A percentile compares a stretch with the other conserved stretches of the same genome.
Conservation (phyloP, 805 yeast genomes). For the Lipomyces mesembrius region DNA sequence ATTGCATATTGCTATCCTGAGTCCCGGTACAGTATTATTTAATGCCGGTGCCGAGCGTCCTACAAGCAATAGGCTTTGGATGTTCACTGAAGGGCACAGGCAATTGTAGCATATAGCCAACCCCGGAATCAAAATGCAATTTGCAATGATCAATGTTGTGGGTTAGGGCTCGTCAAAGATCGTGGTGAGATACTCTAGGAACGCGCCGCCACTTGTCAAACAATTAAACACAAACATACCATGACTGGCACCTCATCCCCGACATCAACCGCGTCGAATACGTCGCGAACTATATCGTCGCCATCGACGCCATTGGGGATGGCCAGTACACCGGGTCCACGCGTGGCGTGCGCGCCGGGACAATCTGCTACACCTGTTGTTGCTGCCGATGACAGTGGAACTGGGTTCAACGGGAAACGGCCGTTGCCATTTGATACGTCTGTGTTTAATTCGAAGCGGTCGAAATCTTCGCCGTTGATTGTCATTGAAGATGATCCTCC, state of each 20-base stretch:
- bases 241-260: conserved; percentile 3
- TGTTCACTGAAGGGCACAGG: too few relatives aligned
- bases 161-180: not conserved
- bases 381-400: not conserved
- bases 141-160: not conserved
- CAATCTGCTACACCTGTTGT: not conserved
- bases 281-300: not conserved
- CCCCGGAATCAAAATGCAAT: too few relatives aligned
- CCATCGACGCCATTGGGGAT: conserved; percentile 1
- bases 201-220: conserved; percentile 1
- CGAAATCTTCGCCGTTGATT: conserved; percentile 12
- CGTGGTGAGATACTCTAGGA: not conserved
- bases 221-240: not conserved
- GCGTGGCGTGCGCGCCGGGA: not conserved
- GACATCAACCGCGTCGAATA: not conserved
- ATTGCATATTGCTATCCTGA: too few relatives aligned
- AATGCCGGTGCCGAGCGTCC: too few relatives aligned
- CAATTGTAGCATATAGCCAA: too few relatives aligned
- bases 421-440: not conserved
- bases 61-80: too few relatives aligned
- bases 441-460: conserved; percentile 1
- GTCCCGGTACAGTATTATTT: too few relatives aligned
- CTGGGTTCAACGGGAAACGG: not conserved
- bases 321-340: not conserved
- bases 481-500: conserved; percentile 25